These are phyloP conservation scores for Cystoisospora suis DNA, from an alignment of 169 alveolate genomes.

Conservation along the genomic window DNA sequence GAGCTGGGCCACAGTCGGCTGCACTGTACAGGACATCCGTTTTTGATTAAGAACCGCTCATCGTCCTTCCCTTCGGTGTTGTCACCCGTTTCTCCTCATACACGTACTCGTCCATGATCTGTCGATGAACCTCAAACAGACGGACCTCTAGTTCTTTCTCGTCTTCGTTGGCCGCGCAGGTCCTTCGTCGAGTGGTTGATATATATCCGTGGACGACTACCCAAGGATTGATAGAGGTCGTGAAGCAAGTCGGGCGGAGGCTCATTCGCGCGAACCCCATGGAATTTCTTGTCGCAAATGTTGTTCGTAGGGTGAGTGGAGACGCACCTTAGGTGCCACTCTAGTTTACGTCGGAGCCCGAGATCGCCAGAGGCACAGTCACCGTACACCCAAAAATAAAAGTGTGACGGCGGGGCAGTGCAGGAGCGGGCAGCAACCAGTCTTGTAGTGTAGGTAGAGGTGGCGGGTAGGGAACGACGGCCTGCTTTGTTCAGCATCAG, in stretches of 20 bases:
- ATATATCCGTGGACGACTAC: conserved; percentile 28
- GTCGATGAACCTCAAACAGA: too few species aligned
- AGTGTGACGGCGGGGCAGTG: too few species aligned
- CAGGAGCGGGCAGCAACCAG: too few species aligned
- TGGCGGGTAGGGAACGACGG: too few species aligned
- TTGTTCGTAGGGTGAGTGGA: not conserved
- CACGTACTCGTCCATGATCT: too few species aligned
- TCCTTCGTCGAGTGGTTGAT: conserved; percentile 11
- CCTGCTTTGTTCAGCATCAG: too few species aligned
- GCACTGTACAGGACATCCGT: not conserved
- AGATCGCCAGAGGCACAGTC: too few species aligned
- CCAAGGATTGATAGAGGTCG: conserved; percentile 18
- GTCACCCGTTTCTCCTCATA: not conserved
- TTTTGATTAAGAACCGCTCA: too few species aligned
- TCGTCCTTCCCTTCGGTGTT: too few species aligned
- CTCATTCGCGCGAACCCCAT: conserved; percentile 28
- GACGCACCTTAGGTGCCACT: not conserved
- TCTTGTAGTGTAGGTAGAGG: too few species aligned
- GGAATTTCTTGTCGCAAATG: conserved; percentile 35
- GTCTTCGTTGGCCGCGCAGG: not conserved
- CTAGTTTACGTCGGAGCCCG: too few species aligned
- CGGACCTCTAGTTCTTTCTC: not conserved
- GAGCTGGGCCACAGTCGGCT: not conserved
- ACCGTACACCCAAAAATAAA: too few species aligned
- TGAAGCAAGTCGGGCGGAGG: conserved; percentile 29